A percentile compares a stretch with the other conserved stretches of the same genome.
phyloP scores from a whole-genome alignment of 768 basidiomycete species.

The Boletus sensibilis region DNA sequence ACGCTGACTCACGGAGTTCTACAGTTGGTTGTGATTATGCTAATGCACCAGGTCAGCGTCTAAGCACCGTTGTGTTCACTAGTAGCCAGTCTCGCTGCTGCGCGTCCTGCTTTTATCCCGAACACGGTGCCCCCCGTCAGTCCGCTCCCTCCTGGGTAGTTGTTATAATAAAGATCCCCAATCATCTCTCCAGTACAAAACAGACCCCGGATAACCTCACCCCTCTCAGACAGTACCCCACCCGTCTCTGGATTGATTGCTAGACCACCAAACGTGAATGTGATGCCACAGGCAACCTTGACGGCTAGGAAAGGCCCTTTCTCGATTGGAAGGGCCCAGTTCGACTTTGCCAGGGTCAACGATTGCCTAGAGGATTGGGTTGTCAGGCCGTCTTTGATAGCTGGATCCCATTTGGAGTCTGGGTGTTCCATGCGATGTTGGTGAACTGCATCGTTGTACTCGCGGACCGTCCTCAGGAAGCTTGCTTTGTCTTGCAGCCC shows the following conservation, averaged over 20 bases:
- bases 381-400: slow-evolving; percentile 60
- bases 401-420: slow-evolving; percentile 52
- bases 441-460: slow-evolving; percentile 52
- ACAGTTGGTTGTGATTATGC: background rate
- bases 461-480: slow-evolving; percentile 46
- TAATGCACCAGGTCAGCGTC: background rate
- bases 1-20: background rate
- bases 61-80: background rate
- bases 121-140: slow-evolving; percentile 66
- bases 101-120: slow-evolving; percentile 53
- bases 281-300: slow-evolving; percentile 67
- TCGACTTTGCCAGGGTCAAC: slow-evolving; percentile 55
- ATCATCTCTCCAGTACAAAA: slow-evolving; percentile 72
- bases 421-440: slow-evolving; percentile 37
- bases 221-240: slow-evolving; percentile 45
- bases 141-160: slow-evolving; percentile 72
- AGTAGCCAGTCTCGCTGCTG: slow-evolving; percentile 37
- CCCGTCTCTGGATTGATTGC: slow-evolving; percentile 56
- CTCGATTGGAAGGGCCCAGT: slow-evolving; percentile 63
- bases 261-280: slow-evolving; percentile 72
- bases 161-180: slow-evolving; percentile 59
- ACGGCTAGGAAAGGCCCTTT: slow-evolving; percentile 60
- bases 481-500: slow-evolving; percentile 45
- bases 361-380: slow-evolving; percentile 42
- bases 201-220: slow-evolving; percentile 48